phyloP scores from a whole-genome alignment of 2,329 filamentous ascomycete genomes.

The Neurospora crassa region DNA sequence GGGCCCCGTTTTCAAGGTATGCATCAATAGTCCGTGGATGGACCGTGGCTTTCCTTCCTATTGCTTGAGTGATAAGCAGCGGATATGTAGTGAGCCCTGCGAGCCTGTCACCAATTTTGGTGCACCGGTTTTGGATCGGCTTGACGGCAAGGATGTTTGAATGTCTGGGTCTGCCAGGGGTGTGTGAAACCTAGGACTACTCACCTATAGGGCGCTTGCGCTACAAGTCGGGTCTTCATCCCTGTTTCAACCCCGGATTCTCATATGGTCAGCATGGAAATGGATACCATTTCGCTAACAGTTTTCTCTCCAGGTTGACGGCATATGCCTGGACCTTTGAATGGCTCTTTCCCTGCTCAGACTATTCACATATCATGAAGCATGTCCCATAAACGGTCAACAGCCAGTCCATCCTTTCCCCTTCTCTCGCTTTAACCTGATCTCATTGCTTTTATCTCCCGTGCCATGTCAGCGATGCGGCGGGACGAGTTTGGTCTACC shows the following conservation, averaged over 20 bases:
- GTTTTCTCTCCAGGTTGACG: not conserved
- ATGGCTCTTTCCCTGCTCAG: not conserved
- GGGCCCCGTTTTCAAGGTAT: not conserved
- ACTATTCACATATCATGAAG: not conserved
- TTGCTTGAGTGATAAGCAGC: not conserved
- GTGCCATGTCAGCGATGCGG: not conserved
- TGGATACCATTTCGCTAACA: not conserved
- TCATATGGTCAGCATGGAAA: not conserved
- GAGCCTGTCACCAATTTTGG: not conserved
- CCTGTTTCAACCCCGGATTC: not conserved
- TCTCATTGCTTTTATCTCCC: not conserved
- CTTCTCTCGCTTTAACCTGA: not conserved
- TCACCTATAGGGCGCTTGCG: not conserved
- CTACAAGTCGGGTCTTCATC: not conserved
- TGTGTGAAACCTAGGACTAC: not conserved
- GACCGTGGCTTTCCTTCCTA: not conserved
- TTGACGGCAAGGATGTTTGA: not conserved
- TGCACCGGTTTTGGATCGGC: not conserved
- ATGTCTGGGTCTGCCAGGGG: not conserved
- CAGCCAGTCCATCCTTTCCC: not conserved
- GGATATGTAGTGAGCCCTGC: not conserved
- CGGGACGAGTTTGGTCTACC: not conserved
- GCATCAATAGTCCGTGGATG: not conserved
- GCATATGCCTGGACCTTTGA: not conserved
- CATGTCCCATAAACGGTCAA: not conserved